Evolutionary conservation across 1,139 yeast species (phyloP).

Genomic region (Suhomyces bolitotheri): DNA sequence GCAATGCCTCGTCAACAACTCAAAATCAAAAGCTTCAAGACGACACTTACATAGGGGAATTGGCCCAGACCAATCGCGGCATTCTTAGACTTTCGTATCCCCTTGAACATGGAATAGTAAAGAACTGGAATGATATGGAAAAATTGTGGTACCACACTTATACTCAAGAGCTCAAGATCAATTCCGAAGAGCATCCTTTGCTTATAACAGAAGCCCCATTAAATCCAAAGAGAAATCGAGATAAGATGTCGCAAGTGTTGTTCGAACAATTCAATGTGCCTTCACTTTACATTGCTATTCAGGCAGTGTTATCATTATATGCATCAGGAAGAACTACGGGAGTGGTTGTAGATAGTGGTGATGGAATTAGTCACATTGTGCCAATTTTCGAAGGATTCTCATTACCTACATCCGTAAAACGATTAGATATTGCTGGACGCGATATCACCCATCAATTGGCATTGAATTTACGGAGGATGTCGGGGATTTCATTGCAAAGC

Average conservation of each 20-base stretch:
- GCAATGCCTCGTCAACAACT: background rate
- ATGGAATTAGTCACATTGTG: conserved; percentile 85
- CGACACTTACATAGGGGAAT: conserved; percentile 65
- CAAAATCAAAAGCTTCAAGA: conserved; percentile 18
- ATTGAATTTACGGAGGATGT: conserved; percentile 58
- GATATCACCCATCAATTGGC: conserved; percentile 80
- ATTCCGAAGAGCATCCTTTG: conserved; percentile 57
- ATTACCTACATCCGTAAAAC: conserved; percentile 66
- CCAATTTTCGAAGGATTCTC: conserved; percentile 91
- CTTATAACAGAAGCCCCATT: conserved; percentile 88
- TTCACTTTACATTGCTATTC: conserved; percentile 78
- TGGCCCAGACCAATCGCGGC: conserved; percentile 77
- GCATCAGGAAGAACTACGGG: conserved; percentile 93
- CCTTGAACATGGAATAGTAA: conserved; percentile 76
- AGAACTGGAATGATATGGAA: conserved; percentile 87
- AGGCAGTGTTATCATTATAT: conserved; percentile 81
- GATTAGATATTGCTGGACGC: conserved; percentile 84
- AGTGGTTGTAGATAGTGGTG: conserved; percentile 85
- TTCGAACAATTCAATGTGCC: conserved; percentile 89
- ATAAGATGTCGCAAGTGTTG: conserved; percentile 69
- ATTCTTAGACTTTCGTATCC: conserved; percentile 71
- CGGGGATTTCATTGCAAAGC: conserved; percentile 61
- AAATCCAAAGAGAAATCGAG: conserved; percentile 72
- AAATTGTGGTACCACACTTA: conserved; percentile 68
- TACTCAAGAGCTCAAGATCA: conserved; percentile 54